A percentile compares a stretch with the other conserved stretches of the same genome.
Conservation (phyloP, 768 basidiomycete genomes). For the Boletus tomentosulus region DNA sequence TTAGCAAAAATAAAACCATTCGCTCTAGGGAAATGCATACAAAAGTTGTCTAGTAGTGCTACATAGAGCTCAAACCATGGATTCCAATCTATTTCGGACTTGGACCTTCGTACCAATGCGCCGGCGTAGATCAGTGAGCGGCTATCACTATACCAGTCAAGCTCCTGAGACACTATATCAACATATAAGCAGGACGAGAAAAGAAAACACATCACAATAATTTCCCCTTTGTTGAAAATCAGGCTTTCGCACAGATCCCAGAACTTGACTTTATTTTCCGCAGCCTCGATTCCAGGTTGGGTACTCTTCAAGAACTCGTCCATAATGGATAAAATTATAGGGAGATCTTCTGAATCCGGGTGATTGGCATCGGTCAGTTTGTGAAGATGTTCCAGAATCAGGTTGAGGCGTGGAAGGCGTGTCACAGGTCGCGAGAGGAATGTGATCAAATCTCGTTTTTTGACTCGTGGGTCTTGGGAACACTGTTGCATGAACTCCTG, state of each 20-base stretch:
- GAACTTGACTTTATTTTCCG: slow-evolving; percentile 86
- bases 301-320: slow-evolving; percentile 76
- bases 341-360: slow-evolving; percentile 73
- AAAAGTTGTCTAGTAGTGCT: slow-evolving; percentile 71
- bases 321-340: slow-evolving; percentile 64
- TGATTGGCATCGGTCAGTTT: slow-evolving; percentile 71
- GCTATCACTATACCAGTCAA: slow-evolving; percentile 76
- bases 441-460: slow-evolving; percentile 73
- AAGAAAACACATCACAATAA: slow-evolving; percentile 54
- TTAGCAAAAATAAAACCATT: neutral
- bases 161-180: slow-evolving; percentile 49
- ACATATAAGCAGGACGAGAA: neutral
- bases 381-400: slow-evolving; percentile 66
- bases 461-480: slow-evolving; percentile 59
- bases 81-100: slow-evolving; percentile 62
- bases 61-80: slow-evolving; percentile 69
- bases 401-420: slow-evolving; percentile 75
- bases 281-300: slow-evolving; percentile 87
- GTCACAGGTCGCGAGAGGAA: slow-evolving; percentile 86
- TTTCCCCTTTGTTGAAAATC: slow-evolving; percentile 71
- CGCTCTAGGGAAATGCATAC: slow-evolving; percentile 39
- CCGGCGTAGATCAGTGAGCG: slow-evolving; percentile 69
- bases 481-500: slow-evolving; percentile 60
- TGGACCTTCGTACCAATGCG: slow-evolving; percentile 53
- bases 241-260: slow-evolving; percentile 78